Evolutionary conservation across 1,284 basidiomycete genomes (phyloP).

Genomic region (Sanghuangporus sanghuang): DNA sequence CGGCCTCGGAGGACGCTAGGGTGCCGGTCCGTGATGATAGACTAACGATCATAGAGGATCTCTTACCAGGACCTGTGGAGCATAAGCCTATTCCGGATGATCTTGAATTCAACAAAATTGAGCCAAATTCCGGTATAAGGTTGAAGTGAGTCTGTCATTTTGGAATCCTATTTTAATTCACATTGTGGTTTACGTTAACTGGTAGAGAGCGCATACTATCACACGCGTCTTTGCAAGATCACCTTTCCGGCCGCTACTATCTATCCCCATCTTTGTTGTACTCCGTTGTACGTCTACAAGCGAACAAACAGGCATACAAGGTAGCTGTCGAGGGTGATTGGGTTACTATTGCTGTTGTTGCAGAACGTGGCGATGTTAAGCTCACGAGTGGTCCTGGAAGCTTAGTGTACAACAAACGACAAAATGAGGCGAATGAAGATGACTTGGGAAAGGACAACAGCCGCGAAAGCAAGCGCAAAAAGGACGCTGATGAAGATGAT

Average conservation of each 20-base stretch:
- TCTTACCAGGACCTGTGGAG: conserved; percentile 71
- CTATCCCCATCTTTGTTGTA: conserved; percentile 86
- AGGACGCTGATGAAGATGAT: conserved; percentile 25
- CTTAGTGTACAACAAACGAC: conserved; percentile 34
- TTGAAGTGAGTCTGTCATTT: conserved; percentile 58
- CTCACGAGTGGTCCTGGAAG: conserved; percentile 60
- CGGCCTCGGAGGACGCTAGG: neutral
- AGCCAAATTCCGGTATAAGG: conserved; percentile 86
- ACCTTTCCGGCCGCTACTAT: conserved; percentile 81
- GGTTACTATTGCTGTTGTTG: conserved; percentile 86
- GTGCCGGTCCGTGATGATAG: conserved; percentile 51
- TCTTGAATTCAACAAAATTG: conserved; percentile 67
- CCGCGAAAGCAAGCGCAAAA: conserved; percentile 12
- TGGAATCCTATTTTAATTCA: neutral
- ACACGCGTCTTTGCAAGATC: conserved; percentile 77
- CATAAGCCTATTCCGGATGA: conserved; percentile 63
- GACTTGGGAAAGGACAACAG: neutral
- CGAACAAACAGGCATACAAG: conserved; percentile 81
- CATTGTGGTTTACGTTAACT: conserved; percentile 4
- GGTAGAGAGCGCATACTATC: conserved; percentile 66
- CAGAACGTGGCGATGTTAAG: conserved; percentile 74
- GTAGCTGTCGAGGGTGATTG: conserved; percentile 90
- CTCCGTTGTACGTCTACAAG: conserved; percentile 71
- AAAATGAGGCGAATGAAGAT: conserved; percentile 32
- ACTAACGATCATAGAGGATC: conserved; percentile 68